phyloP scores from a whole-genome alignment of 2,329 filamentous ascomycete species.

The Phialophora chinensis region DNA sequence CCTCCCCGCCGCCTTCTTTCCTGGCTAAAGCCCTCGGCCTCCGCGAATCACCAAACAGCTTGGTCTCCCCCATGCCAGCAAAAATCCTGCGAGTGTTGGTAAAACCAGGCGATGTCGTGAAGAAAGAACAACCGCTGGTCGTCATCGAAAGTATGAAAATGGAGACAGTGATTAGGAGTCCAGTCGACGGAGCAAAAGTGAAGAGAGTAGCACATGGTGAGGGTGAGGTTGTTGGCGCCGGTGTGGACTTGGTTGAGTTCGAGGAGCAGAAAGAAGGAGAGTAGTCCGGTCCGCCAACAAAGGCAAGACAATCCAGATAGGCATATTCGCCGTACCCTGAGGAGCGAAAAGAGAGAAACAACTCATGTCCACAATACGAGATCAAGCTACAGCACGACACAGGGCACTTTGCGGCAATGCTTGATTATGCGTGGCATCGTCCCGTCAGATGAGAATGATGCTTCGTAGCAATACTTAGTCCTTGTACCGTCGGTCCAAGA shows the following conservation, averaged over 20 bases:
- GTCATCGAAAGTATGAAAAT: constrained; percentile 94
- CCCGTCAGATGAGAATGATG: background rate
- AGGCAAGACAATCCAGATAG: background rate
- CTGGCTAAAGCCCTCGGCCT: constrained; percentile 84
- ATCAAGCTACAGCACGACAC: background rate
- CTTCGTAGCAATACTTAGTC: background rate
- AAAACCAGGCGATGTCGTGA: constrained; percentile 77
- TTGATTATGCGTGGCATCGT: background rate
- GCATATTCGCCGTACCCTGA: background rate
- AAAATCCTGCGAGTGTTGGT: constrained; percentile 93
- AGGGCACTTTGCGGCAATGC: background rate
- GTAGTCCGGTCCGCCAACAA: background rate
- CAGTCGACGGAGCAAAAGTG: constrained; percentile 69
- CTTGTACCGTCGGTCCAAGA: constrained; percentile 43
- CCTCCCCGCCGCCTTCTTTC: constrained; percentile 71
- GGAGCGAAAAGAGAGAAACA: background rate
- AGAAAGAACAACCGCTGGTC: constrained; percentile 84
- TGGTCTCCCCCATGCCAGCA: constrained; percentile 95
- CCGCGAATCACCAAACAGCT: constrained; percentile 79
- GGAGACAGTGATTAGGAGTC: constrained; percentile 82
- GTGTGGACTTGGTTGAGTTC: constrained; percentile 75
- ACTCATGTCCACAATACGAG: background rate
- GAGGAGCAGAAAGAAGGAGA: constrained; percentile 54
- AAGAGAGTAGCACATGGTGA: constrained; percentile 75
- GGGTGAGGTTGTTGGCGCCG: constrained; percentile 81